Evolutionary conservation across 2,329 filamentous ascomycete species (phyloP), one percentile per base, ranked within the genome.

Genomic region (Stylonectria norvegica): DNA sequence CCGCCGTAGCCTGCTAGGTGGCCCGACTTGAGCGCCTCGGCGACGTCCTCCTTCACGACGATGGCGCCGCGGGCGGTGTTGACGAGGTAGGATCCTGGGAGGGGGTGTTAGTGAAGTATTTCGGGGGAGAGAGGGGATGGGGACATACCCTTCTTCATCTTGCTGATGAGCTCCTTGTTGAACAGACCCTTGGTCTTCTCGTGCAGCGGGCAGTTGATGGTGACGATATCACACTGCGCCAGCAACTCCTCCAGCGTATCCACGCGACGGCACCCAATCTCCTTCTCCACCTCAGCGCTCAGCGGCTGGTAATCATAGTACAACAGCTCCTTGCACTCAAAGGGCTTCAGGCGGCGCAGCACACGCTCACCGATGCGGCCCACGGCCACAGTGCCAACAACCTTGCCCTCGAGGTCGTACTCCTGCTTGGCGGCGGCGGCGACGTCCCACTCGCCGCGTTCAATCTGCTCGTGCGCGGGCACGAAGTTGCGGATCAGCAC

Each of bases 301-400:
- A 98, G 78, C 37, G 91, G 89, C 79, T 98, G 93, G 85, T 98
- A 98, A 76, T 98, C 93, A 68, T 87, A 97, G 86, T 98, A 98
- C 51, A 97, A 81, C 36, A 98, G 81, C 79, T 97, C 91, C 84
- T 95, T 95, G 88, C 93, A 98, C 78, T 95, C 91, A 65, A 98
- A 98, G 55, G 90, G 76, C 83, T 94, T 95, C 61, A 98, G 85
- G 55, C 93, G 84, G 69, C 91, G 86, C 58, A 98, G 82, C 43
- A 98, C 93, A 72, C 93, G 90, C 83, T 97, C 90, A 61, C 93
- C 93, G 60, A 98, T 98, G 66, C 93, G 89, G 67, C 93, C 93
- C 49, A 97, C 90, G 61, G 87, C 93, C 44, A 98, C 93, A 64
- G 93, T 98, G 61, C 93, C 93, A 57, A 98, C 93, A 34, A 94